These are phyloP conservation scores for Murraya koenigii DNA, from an alignment of 345 rosid species.

Conservation along the genomic window DNA sequence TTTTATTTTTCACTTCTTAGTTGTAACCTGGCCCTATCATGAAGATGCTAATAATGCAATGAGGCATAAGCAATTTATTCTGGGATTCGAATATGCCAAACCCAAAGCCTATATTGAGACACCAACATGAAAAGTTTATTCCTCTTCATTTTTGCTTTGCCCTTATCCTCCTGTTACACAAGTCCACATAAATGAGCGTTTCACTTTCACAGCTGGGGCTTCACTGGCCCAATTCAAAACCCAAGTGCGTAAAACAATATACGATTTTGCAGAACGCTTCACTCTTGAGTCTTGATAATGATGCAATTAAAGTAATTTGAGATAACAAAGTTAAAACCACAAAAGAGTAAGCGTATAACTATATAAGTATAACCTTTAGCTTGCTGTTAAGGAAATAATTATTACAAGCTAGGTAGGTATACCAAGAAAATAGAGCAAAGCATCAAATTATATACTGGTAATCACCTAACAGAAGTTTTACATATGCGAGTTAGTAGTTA, in stretches of 20 bases:
- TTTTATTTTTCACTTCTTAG: slow-evolving; percentile 8
- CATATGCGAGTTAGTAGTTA: background rate
- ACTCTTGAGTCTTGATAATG: background rate
- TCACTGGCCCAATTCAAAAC: background rate
- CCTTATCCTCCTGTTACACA: background rate
- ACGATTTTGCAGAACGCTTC: background rate
- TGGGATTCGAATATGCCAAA: background rate
- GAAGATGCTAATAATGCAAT: slow-evolving; percentile 37
- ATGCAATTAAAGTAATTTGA: background rate
- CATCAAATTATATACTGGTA: background rate
- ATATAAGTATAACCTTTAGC: background rate
- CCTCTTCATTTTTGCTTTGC: background rate
- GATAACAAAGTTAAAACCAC: background rate
- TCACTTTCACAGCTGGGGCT: background rate
- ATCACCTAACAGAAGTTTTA: background rate
- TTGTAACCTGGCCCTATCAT: slow-evolving; percentile 18
- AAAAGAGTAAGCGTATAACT: background rate
- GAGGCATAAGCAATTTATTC: background rate
- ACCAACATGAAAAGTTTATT: background rate
- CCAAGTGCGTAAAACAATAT: background rate
- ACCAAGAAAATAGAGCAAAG: slow-evolving; percentile 1
- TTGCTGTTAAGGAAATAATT: slow-evolving; percentile 1
- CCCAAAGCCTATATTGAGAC: slow-evolving; percentile 16
- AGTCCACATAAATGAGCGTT: background rate
- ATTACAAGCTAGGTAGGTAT: slow-evolving; percentile 6